Conservation (phyloP, 257 asterid genomes). For the Nemophila menziesii region DNA sequence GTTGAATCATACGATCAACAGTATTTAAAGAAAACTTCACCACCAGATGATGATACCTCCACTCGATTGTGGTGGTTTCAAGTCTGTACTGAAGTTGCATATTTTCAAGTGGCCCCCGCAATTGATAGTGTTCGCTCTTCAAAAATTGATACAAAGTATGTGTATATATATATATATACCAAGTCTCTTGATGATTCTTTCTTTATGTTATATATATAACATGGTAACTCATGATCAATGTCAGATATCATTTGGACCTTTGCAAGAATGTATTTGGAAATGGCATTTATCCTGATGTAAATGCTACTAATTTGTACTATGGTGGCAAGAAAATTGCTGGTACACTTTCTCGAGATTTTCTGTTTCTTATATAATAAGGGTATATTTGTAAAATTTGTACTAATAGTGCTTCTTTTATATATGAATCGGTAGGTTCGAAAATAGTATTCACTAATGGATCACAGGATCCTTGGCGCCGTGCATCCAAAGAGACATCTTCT, state of each 20-base stretch:
- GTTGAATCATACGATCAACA: constrained; percentile 65
- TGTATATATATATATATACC: constrained; percentile 1
- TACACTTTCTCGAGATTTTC: constrained; percentile 17
- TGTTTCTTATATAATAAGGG: background rate
- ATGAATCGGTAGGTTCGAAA: constrained; percentile 58
- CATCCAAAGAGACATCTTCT: constrained; percentile 80
- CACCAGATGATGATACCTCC: constrained; percentile 26
- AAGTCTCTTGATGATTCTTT: constrained; percentile 3
- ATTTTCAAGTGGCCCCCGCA: constrained; percentile 90
- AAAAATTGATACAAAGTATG: constrained; percentile 62
- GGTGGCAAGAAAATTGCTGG: constrained; percentile 90
- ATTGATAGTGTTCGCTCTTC: constrained; percentile 89
- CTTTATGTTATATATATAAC: constrained; percentile 5
- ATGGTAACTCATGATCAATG: constrained; percentile 13
- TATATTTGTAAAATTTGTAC: background rate
- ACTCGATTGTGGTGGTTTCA: constrained; percentile 99
- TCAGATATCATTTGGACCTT: constrained; percentile 91
- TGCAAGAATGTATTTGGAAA: constrained; percentile 84
- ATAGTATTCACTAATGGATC: constrained; percentile 91
- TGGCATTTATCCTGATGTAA: constrained; percentile 64
- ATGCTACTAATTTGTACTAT: constrained; percentile 70
- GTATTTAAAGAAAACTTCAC: constrained; percentile 42
- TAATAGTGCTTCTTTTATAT: background rate
- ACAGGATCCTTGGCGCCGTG: constrained; percentile 99
- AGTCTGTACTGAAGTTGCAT: constrained; percentile 96